Evolutionary conservation across 2,329 filamentous ascomycete genomes (phyloP).

Genomic region (Cadophora luteo-olivacea): DNA sequence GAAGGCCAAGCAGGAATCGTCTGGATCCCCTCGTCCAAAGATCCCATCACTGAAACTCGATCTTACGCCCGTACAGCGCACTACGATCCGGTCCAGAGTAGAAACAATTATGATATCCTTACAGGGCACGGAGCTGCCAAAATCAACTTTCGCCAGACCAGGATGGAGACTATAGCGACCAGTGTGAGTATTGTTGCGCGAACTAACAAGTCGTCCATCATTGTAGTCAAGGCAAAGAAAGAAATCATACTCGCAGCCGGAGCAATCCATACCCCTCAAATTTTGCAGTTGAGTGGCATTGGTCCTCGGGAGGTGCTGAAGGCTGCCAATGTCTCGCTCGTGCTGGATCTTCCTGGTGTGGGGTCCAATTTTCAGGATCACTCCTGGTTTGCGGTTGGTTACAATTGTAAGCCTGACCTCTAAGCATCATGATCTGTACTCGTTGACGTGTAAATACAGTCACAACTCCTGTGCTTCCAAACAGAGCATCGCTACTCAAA

Average conservation of each 20-base stretch:
- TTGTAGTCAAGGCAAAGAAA: conserved; percentile 27
- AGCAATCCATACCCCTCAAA: conserved; percentile 38
- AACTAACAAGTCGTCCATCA: neutral
- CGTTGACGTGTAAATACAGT: neutral
- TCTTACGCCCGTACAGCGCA: conserved; percentile 50
- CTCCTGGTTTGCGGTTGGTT: conserved; percentile 7
- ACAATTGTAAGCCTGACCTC: neutral
- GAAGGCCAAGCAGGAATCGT: conserved; percentile 23
- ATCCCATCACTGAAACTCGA: conserved; percentile 36
- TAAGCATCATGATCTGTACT: neutral
- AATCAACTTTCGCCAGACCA: neutral
- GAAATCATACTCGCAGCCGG: conserved; percentile 49
- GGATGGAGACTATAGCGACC: neutral
- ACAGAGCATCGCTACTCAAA: neutral
- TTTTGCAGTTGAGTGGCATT: conserved; percentile 37
- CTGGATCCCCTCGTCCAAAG: conserved; percentile 24
- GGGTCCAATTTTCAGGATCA: conserved; percentile 47
- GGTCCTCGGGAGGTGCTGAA: conserved; percentile 42
- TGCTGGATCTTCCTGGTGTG: conserved; percentile 49
- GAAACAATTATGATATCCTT: conserved; percentile 35
- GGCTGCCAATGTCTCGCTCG: conserved; percentile 42
- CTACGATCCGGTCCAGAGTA: conserved; percentile 43
- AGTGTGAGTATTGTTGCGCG: neutral
- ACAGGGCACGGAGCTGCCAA: conserved; percentile 26
- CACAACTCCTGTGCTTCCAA: conserved; percentile 4